Conservation (phyloP, 192 early-diverging fungal species). For the Backusella sp. region DNA sequence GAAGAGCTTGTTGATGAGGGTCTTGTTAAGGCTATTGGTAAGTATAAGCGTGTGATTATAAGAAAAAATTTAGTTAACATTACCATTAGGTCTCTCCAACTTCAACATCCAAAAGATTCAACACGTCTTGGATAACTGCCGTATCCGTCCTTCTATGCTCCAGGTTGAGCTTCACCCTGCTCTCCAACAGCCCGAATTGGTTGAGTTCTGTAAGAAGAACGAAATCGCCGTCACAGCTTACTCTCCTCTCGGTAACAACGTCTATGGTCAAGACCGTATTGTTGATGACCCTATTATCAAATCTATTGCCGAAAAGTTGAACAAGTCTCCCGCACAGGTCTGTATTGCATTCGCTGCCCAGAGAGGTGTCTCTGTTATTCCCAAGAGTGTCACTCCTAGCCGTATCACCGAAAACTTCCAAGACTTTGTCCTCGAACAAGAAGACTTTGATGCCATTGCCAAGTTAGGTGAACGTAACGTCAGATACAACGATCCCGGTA, state of each 20-base stretch:
- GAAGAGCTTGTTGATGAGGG: slow-evolving; percentile 64
- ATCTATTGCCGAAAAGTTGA: slow-evolving; percentile 63
- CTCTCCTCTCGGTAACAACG: slow-evolving; percentile 70
- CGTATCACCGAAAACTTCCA: slow-evolving; percentile 64
- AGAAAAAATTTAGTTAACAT: background rate
- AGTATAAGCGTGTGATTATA: background rate
- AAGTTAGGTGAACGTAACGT: slow-evolving; percentile 34
- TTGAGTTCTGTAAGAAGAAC: slow-evolving; percentile 70
- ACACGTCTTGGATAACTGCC: slow-evolving; percentile 25
- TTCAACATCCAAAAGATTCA: slow-evolving; percentile 46
- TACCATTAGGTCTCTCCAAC: slow-evolving; percentile 67
- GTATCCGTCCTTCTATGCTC: slow-evolving; percentile 65
- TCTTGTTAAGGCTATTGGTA: slow-evolving; percentile 51
- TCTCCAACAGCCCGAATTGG: slow-evolving; percentile 65
- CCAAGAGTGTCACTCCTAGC: slow-evolving; percentile 68
- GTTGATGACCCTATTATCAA: slow-evolving; percentile 25
- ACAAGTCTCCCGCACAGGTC: slow-evolving; percentile 70
- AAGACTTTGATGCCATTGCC: slow-evolving; percentile 41
- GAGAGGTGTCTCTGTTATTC: slow-evolving; percentile 76
- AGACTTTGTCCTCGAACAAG: slow-evolving; percentile 45
- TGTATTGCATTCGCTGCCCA: slow-evolving; percentile 72
- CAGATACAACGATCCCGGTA: slow-evolving; percentile 47
- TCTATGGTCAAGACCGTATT: slow-evolving; percentile 32
- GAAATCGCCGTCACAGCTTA: slow-evolving; percentile 80
- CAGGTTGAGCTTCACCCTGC: slow-evolving; percentile 87